phyloP scores from a whole-genome alignment of 345 rosid genomes.

The Populus davidiana region DNA sequence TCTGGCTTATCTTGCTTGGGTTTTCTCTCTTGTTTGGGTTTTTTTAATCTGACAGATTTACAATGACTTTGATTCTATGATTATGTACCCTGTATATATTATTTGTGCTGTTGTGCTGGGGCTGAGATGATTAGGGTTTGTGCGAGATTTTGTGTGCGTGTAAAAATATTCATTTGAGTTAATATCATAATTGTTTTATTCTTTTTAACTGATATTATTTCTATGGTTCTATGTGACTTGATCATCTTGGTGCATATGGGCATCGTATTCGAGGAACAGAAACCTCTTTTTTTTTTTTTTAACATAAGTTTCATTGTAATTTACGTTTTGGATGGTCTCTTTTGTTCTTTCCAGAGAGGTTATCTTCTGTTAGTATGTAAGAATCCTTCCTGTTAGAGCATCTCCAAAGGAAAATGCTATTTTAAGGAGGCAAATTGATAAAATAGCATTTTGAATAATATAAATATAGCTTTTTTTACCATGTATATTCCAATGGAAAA shows the following conservation, averaged over 20 bases:
- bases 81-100: background rate
- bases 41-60: slow-evolving; percentile 37
- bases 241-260: background rate
- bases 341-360: background rate
- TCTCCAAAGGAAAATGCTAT: no score
- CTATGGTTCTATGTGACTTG: background rate
- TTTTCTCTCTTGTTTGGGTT: slow-evolving; percentile 78
- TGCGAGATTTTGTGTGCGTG: background rate
- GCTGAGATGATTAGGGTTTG: background rate
- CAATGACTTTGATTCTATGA: background rate
- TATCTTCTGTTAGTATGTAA: no score
- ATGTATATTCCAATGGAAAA: no score
- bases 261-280: background rate
- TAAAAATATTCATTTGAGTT: background rate
- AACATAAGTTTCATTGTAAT: no score
- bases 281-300: background rate
- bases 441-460: no score
- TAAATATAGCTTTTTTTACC: no score
- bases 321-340: background rate
- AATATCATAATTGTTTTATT: background rate
- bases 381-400: background rate
- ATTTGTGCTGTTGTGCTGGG: background rate
- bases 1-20: slow-evolving; percentile 85
- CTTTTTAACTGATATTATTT: background rate
- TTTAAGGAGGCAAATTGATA: no score